phyloP scores from a whole-genome alignment of 345 rosid genomes.

The Eutrema heterophyllum region DNA sequence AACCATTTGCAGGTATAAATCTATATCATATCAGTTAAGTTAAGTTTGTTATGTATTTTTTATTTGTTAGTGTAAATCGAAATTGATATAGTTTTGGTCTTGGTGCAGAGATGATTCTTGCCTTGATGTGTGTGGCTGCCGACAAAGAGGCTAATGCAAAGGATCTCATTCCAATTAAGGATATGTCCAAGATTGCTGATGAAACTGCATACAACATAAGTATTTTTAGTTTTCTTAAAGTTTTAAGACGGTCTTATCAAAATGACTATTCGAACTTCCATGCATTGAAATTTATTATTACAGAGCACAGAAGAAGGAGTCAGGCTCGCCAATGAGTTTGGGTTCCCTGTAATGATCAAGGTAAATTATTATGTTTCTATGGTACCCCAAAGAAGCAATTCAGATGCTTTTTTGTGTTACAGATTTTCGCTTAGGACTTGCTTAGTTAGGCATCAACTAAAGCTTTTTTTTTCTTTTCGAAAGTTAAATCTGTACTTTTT shows the following conservation, averaged over 20 bases:
- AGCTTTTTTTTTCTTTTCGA: background rate
- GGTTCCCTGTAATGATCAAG: constrained; percentile 98
- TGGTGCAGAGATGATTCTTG: too few relatives aligned
- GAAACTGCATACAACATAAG: too few relatives aligned
- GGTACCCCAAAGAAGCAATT: background rate
- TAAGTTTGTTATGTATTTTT: too few relatives aligned
- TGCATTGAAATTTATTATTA: constrained; percentile 16
- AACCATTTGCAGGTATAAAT: too few relatives aligned
- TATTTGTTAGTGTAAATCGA: too few relatives aligned
- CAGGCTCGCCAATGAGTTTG: constrained; percentile 79
- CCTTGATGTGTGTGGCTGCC: too few relatives aligned
- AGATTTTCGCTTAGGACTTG: background rate
- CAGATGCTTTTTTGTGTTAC: background rate
- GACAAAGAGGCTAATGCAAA: too few relatives aligned
- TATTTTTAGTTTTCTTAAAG: too few relatives aligned
- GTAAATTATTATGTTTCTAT: constrained; percentile 31
- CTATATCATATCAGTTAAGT: too few relatives aligned
- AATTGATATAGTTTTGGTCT: too few relatives aligned
- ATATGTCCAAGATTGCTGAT: too few relatives aligned
- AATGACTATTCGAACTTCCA: background rate
- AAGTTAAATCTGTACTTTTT: background rate
- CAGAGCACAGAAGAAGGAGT: constrained; percentile 95
- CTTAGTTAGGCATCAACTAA: background rate
- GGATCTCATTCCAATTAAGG: too few relatives aligned
- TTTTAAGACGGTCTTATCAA: background rate